Conservation (phyloP, 306 rosid species). For the Citrullus amarus region DNA sequence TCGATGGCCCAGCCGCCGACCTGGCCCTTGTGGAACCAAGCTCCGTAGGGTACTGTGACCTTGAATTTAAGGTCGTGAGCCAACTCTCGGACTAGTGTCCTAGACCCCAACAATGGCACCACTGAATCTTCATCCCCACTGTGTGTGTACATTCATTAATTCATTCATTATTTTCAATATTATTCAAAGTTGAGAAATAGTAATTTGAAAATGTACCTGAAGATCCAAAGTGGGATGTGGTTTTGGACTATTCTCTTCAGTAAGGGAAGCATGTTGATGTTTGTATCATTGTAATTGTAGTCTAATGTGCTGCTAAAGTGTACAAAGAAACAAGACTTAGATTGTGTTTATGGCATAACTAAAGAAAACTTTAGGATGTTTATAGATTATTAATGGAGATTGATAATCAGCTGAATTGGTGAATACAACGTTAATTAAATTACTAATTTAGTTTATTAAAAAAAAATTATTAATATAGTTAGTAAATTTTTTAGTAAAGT, state of each 20-base stretch:
- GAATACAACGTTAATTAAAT: no score
- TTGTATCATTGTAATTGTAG: constrained; percentile 46
- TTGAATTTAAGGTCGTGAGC: constrained; percentile 55
- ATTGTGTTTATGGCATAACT: not conserved
- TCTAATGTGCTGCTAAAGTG: constrained; percentile 36
- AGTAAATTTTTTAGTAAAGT: no score
- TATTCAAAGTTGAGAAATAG: not conserved
- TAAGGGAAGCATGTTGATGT: constrained; percentile 61
- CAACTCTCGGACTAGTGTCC: constrained; percentile 69
- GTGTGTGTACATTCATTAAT: not conserved
- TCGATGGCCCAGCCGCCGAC: constrained; percentile 83
- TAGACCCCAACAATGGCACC: constrained; percentile 65
- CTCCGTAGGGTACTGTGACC: constrained; percentile 59
- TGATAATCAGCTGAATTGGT: no score
- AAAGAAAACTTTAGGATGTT: not conserved
- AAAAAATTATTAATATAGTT: not conserved
- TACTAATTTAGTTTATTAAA: not conserved
- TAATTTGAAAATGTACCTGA: constrained; percentile 41
- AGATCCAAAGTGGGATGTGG: constrained; percentile 74
- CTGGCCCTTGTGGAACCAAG: constrained; percentile 92
- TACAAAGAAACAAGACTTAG: not conserved
- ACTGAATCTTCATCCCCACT: constrained; percentile 94
- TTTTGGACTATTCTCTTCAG: constrained; percentile 57
- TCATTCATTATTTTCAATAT: not conserved
- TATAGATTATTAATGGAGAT: no score